Conservation (phyloP, 202 grass and related monocot genomes). For the Carex sylvatica region DNA sequence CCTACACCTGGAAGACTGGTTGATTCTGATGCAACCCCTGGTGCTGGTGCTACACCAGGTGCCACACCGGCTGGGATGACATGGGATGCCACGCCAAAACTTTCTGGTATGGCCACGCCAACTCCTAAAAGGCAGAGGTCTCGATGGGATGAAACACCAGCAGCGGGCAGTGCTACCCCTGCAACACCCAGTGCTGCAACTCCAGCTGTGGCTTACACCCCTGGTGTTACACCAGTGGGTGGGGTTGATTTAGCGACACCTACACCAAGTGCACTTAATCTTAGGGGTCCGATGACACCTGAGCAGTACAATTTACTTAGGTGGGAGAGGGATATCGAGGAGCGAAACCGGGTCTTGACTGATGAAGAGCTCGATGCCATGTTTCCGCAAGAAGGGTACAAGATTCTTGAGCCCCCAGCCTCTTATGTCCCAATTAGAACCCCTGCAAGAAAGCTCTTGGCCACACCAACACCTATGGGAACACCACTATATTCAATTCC, state of each 20-base stretch:
- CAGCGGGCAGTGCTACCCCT: constrained; percentile 73
- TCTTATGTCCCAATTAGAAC: constrained; percentile 88
- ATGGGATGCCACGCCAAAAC: constrained; percentile 92
- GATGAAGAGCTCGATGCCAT: constrained; percentile 90
- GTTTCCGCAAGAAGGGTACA: constrained; percentile 84
- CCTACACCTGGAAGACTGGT: constrained; percentile 82
- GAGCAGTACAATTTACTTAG: constrained; percentile 84
- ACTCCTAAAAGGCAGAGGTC: constrained; percentile 94
- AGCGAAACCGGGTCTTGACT: constrained; percentile 81
- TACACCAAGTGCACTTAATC: constrained; percentile 62
- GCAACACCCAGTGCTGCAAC: constrained; percentile 47
- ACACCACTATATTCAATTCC: constrained; percentile 82
- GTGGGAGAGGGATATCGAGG: constrained; percentile 96
- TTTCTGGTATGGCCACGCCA: constrained; percentile 71
- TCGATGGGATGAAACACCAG: constrained; percentile 92
- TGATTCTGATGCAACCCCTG: constrained; percentile 86
- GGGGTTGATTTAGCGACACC: constrained; percentile 78
- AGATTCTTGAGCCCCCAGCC: constrained; percentile 80
- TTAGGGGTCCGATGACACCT: constrained; percentile 67
- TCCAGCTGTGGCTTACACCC: constrained; percentile 62
- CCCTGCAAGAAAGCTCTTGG: constrained; percentile 86
- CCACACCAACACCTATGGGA: constrained; percentile 79
- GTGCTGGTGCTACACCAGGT: constrained; percentile 63
- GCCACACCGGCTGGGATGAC: constrained; percentile 83
- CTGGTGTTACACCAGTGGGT: constrained; percentile 74